A percentile compares a stretch with the other conserved stretches of the same genome.
These are phyloP conservation scores for Musa balbisiana DNA, from an alignment of 202 grass and related monocot species.

Conservation along the genomic window DNA sequence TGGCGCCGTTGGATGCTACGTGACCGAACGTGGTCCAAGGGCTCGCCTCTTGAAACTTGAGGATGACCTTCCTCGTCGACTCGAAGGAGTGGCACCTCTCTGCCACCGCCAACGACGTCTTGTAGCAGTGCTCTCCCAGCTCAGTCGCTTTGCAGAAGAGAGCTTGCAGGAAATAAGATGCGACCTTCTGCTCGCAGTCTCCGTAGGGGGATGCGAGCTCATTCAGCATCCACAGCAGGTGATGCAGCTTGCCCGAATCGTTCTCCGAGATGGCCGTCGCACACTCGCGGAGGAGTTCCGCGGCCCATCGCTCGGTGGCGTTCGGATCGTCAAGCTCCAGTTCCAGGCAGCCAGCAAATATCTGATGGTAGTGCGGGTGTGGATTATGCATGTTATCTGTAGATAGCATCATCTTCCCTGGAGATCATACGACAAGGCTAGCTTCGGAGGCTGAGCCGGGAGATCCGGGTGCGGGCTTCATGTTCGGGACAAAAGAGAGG, in stretches of 20 bases:
- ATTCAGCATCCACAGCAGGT: conserved; percentile 99
- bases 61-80: conserved; percentile 54
- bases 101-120: conserved; percentile 57
- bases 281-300: conserved; percentile 74
- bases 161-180: conserved; percentile 77
- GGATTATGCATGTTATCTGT: not conserved
- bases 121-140: conserved; percentile 55
- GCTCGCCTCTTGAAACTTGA: conserved; percentile 88
- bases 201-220: conserved; percentile 94
- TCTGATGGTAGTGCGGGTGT: not conserved
- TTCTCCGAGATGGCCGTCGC: conserved; percentile 57
- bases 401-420: not conserved
- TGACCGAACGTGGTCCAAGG: conserved; percentile 92
- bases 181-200: conserved; percentile 86
- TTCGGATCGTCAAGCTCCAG: conserved; percentile 21
- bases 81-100: conserved; percentile 79
- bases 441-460: too few species aligned
- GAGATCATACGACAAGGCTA: too few species aligned
- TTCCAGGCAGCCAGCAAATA: conserved; percentile 26
- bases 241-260: conserved; percentile 73
- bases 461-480: not conserved
- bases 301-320: conserved; percentile 42
- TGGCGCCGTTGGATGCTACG: conserved; percentile 89
- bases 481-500: not conserved
- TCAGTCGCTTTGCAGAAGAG: conserved; percentile 68